These are phyloP conservation scores for Cudoniella acicularis DNA, from an alignment of 495 filamentous ascomycete species.

Conservation along the genomic window DNA sequence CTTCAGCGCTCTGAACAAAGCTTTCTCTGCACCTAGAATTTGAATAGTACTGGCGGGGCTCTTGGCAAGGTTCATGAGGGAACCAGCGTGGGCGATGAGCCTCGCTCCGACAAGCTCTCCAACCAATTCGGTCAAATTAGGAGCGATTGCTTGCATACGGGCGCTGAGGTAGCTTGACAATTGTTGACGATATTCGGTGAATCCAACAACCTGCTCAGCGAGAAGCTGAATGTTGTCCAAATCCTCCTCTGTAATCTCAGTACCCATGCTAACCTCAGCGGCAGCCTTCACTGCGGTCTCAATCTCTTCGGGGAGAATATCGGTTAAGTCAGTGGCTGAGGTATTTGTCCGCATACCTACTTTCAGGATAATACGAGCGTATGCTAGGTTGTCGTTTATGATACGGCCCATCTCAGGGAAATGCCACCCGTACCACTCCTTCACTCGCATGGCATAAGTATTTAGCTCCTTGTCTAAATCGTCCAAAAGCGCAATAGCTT, in stretches of 20 bases:
- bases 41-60: slow-evolving; percentile 93
- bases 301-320: slow-evolving; percentile 95
- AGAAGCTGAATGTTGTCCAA: slow-evolving; percentile 84
- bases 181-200: slow-evolving; percentile 83
- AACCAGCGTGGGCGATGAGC: slow-evolving; percentile 93
- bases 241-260: slow-evolving; percentile 87
- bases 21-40: slow-evolving; percentile 98
- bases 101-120: slow-evolving; percentile 93
- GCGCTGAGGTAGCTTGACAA: slow-evolving; percentile 85
- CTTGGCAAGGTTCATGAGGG: slow-evolving; percentile 93
- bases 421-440: slow-evolving; percentile 99
- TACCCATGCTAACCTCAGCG: slow-evolving; percentile 97
- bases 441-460: slow-evolving; percentile 96
- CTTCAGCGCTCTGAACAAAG: slow-evolving; percentile 95
- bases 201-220: slow-evolving; percentile 87
- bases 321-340: slow-evolving; percentile 71
- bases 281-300: slow-evolving; percentile 88
- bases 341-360: slow-evolving; percentile 85
- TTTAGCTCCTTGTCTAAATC: slow-evolving; percentile 99
- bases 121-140: slow-evolving; percentile 90
- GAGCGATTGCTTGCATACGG: slow-evolving; percentile 95
- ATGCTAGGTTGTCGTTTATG: slow-evolving; percentile 96
- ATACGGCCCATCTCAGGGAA: slow-evolving; percentile 97
- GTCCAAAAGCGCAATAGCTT: slow-evolving; percentile 90
- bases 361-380: slow-evolving; percentile 76